phyloP scores from a whole-genome alignment of 306 rosid species.

The Fragaria iinumae region DNA sequence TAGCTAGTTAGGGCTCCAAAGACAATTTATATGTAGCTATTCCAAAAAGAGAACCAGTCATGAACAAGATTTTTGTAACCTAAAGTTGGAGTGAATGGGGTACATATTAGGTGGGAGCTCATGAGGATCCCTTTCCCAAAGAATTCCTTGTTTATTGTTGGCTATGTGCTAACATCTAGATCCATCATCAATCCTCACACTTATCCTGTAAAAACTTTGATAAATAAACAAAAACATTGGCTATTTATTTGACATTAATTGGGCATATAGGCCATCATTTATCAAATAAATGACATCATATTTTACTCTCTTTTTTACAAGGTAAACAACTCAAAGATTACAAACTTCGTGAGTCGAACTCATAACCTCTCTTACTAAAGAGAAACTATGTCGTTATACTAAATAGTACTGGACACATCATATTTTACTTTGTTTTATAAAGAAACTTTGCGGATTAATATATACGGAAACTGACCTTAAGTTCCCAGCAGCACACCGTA shows the following conservation, averaged over 20 bases:
- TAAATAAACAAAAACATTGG: not conserved
- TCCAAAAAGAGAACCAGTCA: constrained; percentile 32
- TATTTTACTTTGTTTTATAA: too few species aligned
- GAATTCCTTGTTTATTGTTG: constrained; percentile 21
- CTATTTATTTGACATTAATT: not conserved
- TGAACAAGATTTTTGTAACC: constrained; percentile 45
- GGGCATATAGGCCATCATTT: not conserved
- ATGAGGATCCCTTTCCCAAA: constrained; percentile 37
- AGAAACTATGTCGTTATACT: too few species aligned
- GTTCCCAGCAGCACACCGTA: too few species aligned
- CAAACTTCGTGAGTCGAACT: too few species aligned
- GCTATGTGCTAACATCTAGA: constrained; percentile 1
- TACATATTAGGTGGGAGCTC: constrained; percentile 23
- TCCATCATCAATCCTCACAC: not conserved
- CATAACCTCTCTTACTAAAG: too few species aligned
- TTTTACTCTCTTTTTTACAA: not conserved
- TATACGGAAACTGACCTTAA: too few species aligned
- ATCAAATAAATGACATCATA: not conserved
- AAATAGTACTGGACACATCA: too few species aligned
- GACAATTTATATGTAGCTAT: constrained; percentile 12
- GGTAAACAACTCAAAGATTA: too few species aligned
- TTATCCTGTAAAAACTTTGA: not conserved
- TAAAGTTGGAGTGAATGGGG: constrained; percentile 53
- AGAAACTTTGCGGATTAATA: too few species aligned
- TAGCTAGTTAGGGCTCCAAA: constrained; percentile 24